Base-by-base conservation (phyloP, 1,284 basidiomycete genomes). In the Cryptococcus sp. region DNA sequence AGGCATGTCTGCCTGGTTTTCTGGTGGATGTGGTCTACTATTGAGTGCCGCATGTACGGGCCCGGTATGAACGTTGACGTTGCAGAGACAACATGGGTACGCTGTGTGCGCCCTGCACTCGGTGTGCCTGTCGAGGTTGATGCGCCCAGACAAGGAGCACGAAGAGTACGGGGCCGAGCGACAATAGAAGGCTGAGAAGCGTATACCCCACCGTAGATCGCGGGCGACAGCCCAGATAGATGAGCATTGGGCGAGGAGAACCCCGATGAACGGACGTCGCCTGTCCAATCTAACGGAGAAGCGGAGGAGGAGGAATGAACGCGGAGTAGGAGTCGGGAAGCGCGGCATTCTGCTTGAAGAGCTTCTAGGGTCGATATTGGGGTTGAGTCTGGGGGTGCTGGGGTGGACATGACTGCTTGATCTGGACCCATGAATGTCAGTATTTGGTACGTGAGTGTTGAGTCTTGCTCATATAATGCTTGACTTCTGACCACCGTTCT, bases 11-110 rank as follows among this genome's bases (percentile, higher is more conserved):
- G 65, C 17, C 61, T 56, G 23, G 50, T 35, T 50, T 64, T 65
- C 1, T 57, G 50, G 11, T 59, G 61, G 20, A 69, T 65, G 53
- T 73, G 72, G 59, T 73, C 70, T 17, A 71, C 54, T 22, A 71
- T 59, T 1, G 62, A 64, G 38, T 72, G 68, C 20, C 67, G 61
- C 2, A 65, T 35, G 47, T 67, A 62, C 13, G 50, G 46, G 13
- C 57, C 59, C 25, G 50, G 19, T 0, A 55, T 52, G 61, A 62
- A 65, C 15, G 31, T 35, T 8, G 31, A 35, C 31, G 27, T 5
- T 10, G 27, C 27, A 31, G 31, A 25, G 25, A 25, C 25, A 3
- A 6, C 25, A 25, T 6, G 25, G 3, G 25, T 6, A 25, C 3
- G 3, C 6, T 25, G 25, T 25, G 25, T 25, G 6, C 6, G 25